Evolutionary conservation across 169 alveolate species (phyloP).

Genomic region (Theileria orientalis): DNA sequence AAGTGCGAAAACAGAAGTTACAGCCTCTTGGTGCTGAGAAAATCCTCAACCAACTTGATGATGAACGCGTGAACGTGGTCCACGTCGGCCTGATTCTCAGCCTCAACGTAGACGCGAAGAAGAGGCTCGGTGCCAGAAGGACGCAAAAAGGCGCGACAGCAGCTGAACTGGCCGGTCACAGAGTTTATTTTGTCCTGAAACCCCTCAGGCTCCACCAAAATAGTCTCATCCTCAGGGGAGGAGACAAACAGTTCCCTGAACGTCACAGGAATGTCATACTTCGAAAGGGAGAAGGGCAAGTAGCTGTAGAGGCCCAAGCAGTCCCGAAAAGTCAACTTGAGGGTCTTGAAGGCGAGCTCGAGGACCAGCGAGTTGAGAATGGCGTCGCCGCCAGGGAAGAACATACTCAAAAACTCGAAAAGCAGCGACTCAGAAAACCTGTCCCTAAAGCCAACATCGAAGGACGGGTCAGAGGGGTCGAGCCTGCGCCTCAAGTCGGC

Average conservation of each 20-base stretch:
- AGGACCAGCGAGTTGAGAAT: conserved; percentile 61
- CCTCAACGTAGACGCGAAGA: conserved; percentile 76
- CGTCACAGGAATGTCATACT: conserved; percentile 29
- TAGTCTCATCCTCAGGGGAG: conserved; percentile 59
- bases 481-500: background rate
- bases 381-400: conserved; percentile 60
- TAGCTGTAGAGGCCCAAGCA: conserved; percentile 54
- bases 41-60: background rate
- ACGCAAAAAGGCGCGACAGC: conserved; percentile 68
- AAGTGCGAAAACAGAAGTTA: too few relatives aligned
- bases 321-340: conserved; percentile 45
- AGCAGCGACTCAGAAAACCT: background rate
- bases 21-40: too few relatives aligned
- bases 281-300: conserved; percentile 60
- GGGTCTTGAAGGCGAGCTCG: conserved; percentile 53
- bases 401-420: conserved; percentile 1
- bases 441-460: background rate
- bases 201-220: conserved; percentile 52
- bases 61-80: conserved; percentile 50
- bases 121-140: conserved; percentile 75
- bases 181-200: conserved; percentile 43
- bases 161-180: conserved; percentile 16
- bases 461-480: background rate
- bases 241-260: conserved; percentile 29
- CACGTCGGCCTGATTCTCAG: conserved; percentile 69